A percentile compares a stretch with the other conserved stretches of the same genome.
These are phyloP conservation scores for Oxyria digyna DNA, from an alignment of 148 eudicot species.

Conservation along the genomic window DNA sequence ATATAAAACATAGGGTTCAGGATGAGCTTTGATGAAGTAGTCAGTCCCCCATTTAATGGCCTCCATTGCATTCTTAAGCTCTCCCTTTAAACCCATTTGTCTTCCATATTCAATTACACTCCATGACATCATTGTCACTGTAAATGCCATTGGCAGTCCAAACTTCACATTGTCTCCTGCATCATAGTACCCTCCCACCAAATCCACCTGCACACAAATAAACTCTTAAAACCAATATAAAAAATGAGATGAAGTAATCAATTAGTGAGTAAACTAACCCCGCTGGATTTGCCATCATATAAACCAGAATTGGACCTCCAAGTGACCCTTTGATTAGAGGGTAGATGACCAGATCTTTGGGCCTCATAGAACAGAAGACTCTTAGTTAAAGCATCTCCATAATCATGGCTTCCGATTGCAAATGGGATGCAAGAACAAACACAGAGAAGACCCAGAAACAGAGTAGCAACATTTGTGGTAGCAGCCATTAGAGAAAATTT, in stretches of 20 bases:
- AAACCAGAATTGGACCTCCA: conserved; percentile 94
- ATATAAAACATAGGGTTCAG: conserved; percentile 75
- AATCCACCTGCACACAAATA: conserved; percentile 53
- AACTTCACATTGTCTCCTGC: conserved; percentile 99
- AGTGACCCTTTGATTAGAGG: conserved; percentile 60
- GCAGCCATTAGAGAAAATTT: conserved; percentile 15
- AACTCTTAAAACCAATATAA: no score
- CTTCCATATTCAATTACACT: conserved; percentile 77
- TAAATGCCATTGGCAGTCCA: conserved; percentile 95
- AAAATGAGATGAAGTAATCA: neutral
- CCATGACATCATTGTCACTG: conserved; percentile 97
- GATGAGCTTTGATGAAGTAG: conserved; percentile 93
- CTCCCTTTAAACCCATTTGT: conserved; percentile 72
- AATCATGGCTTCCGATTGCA: conserved; percentile 60
- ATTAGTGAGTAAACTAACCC: conserved; percentile 30
- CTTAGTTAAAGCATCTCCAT: conserved; percentile 73
- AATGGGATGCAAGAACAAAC: neutral
- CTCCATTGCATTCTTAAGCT: conserved; percentile 68
- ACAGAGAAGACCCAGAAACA: conserved; percentile 22
- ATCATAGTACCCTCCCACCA: conserved; percentile 99
- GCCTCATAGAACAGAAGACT: conserved; percentile 91
- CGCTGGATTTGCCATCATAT: conserved; percentile 67
- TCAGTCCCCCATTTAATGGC: conserved; percentile 98
- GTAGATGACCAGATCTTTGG: conserved; percentile 91
- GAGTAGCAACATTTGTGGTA: neutral